phyloP scores from a whole-genome alignment of 176 grass and related monocot genomes.

The Leersia perrieri region DNA sequence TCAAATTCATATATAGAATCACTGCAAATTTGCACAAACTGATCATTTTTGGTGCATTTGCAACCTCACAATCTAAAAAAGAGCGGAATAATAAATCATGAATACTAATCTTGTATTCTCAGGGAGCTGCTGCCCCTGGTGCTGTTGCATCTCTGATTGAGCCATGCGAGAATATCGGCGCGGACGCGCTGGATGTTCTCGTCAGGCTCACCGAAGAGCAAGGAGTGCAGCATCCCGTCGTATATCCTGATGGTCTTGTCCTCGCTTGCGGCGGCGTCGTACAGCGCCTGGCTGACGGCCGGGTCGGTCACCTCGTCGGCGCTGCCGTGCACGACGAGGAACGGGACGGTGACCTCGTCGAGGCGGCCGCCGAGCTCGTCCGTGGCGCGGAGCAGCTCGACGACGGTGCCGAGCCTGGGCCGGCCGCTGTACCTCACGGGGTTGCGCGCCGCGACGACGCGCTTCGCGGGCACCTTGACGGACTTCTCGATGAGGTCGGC shows the following conservation, averaged over 20 bases:
- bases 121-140: neutral
- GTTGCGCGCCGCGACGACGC: conserved; percentile 68
- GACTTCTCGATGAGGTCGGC: conserved; percentile 85
- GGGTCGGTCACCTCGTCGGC: conserved; percentile 91
- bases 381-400: conserved; percentile 76
- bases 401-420: conserved; percentile 79
- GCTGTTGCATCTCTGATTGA: conserved; percentile 67
- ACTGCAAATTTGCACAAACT: conserved; percentile 19
- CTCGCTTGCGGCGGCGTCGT: conserved; percentile 64
- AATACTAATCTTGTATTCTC: conserved; percentile 7
- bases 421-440: conserved; percentile 68
- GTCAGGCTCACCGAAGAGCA: conserved; percentile 80
- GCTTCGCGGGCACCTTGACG: conserved; percentile 79
- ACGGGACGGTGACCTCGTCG: conserved; percentile 71
- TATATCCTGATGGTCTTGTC: conserved; percentile 93
- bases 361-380: conserved; percentile 58
- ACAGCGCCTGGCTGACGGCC: conserved; percentile 62
- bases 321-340: conserved; percentile 91
- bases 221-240: conserved; percentile 92
- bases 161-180: conserved; percentile 73
- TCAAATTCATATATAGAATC: conserved; percentile 27
- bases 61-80: neutral
- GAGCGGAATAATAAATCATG: neutral
- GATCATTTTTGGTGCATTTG: neutral
- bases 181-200: conserved; percentile 73